These are phyloP conservation scores for Liriodendron chinense DNA, from an alignment of 164 flowering plant species.

Conservation along the genomic window DNA sequence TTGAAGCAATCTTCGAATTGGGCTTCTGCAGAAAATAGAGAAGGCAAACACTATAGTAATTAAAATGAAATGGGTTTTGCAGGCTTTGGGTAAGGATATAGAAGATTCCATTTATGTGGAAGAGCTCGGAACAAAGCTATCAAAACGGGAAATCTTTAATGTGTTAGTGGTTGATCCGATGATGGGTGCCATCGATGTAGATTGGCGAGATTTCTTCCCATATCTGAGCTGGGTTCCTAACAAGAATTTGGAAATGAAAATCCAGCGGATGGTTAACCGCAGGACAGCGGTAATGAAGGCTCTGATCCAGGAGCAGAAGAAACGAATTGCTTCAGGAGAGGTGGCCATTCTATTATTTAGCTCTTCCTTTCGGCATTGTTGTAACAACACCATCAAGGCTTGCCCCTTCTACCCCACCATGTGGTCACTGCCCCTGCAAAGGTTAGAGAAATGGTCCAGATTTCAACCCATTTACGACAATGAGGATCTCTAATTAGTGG, in stretches of 20 bases:
- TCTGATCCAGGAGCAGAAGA: constrained; percentile 52
- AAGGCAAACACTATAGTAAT: not conserved
- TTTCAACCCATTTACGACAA: not conserved
- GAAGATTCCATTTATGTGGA: constrained; percentile 57
- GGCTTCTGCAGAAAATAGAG: not conserved
- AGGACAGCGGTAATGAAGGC: constrained; percentile 66
- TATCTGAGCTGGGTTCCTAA: constrained; percentile 90
- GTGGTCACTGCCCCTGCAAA: not conserved
- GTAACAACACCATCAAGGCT: not conserved
- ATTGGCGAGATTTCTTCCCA: constrained; percentile 98
- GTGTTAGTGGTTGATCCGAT: constrained; percentile 65
- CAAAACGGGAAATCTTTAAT: constrained; percentile 58
- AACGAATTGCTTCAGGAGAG: constrained; percentile 51
- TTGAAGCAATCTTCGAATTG: not conserved
- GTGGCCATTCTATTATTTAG: constrained; percentile 23
- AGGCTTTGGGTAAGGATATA: constrained; percentile 79
- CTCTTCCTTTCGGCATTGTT: not conserved
- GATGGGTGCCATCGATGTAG: constrained; percentile 92
- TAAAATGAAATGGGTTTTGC: constrained; percentile 9
- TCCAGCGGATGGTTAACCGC: constrained; percentile 40
- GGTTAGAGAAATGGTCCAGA: too few species aligned
- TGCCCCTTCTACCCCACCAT: not conserved
- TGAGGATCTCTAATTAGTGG: not conserved
- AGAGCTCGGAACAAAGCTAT: constrained; percentile 55
- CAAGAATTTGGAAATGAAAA: constrained; percentile 49